A percentile compares a stretch with the other conserved stretches of the same genome.
phyloP scores from a whole-genome alignment of 768 basidiomycete genomes.

The Lactarius vividus region DNA sequence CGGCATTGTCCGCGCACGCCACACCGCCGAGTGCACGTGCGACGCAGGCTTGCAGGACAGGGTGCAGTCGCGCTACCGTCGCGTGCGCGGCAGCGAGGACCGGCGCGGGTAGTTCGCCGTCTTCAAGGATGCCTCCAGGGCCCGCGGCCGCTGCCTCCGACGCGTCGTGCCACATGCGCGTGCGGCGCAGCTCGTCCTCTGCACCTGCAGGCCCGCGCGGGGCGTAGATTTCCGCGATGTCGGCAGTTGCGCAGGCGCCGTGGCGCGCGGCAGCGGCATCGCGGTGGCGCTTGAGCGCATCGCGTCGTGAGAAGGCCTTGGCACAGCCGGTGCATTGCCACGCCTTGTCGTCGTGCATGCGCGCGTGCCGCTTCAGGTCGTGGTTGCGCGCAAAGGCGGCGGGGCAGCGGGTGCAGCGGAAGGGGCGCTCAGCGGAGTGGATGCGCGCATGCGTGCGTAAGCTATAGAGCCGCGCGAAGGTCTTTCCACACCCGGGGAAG shows the following conservation, averaged over 20 bases:
- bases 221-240: slow-evolving; percentile 55
- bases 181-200: slow-evolving; percentile 49
- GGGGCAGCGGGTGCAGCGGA: slow-evolving; percentile 60
- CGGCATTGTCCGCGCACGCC: slow-evolving; percentile 26
- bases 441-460: slow-evolving; percentile 70
- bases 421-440: slow-evolving; percentile 64
- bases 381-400: slow-evolving; percentile 78
- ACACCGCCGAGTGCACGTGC: slow-evolving; percentile 12
- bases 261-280: slow-evolving; percentile 52
- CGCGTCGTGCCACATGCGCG: slow-evolving; percentile 65
- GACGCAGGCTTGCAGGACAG: slow-evolving; percentile 24
- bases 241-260: slow-evolving; percentile 52
- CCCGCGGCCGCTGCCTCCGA: slow-evolving; percentile 38
- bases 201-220: slow-evolving; percentile 41
- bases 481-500: slow-evolving; percentile 61
- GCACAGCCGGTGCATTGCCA: slow-evolving; percentile 74
- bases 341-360: slow-evolving; percentile 67
- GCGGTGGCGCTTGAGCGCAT: slow-evolving; percentile 78
- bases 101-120: slow-evolving; percentile 26
- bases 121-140: slow-evolving; percentile 17
- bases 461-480: slow-evolving; percentile 64
- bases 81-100: slow-evolving; percentile 26
- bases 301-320: slow-evolving; percentile 72
- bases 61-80: slow-evolving; percentile 23
- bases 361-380: slow-evolving; percentile 74